These are phyloP conservation scores for Mucor racemosus DNA, from an alignment of 371 early-diverging fungal genomes.

Conservation along the genomic window DNA sequence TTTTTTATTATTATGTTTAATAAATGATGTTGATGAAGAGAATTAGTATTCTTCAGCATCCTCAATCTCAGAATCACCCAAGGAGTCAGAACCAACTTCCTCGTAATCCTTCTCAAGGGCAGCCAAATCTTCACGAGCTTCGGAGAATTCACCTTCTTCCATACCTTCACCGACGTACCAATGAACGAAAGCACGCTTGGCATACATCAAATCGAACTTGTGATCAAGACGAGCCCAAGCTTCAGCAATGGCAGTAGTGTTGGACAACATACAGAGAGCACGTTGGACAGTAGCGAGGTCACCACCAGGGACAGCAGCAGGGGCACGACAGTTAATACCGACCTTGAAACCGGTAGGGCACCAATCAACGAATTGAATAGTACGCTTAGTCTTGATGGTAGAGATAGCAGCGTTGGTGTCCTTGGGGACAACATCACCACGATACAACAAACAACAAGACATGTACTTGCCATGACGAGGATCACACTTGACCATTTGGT, in stretches of 20 bases:
- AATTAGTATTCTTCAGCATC: constrained; percentile 55
- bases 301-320: constrained; percentile 87
- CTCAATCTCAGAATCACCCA: constrained; percentile 57
- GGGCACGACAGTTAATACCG: constrained; percentile 90
- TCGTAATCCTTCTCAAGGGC: constrained; percentile 99
- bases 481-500: constrained; percentile 97
- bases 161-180: constrained; percentile 98
- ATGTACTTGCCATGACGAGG: constrained; percentile 95
- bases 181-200: constrained; percentile 97
- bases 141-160: constrained; percentile 96
- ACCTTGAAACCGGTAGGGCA: constrained; percentile 98
- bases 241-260: constrained; percentile 95
- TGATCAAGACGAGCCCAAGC: constrained; percentile 95
- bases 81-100: constrained; percentile 92
- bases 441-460: constrained; percentile 93
- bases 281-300: constrained; percentile 89
- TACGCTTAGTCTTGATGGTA: constrained; percentile 88
- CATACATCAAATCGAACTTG: constrained; percentile 96
- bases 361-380: constrained; percentile 96
- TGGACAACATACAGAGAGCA: constrained; percentile 93
- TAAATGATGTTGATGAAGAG: not conserved
- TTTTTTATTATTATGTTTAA: not conserved
- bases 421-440: constrained; percentile 88
- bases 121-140: constrained; percentile 99
- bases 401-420: constrained; percentile 92